phyloP scores from a whole-genome alignment of 1,284 basidiomycete genomes.

The Waitea zeae region DNA sequence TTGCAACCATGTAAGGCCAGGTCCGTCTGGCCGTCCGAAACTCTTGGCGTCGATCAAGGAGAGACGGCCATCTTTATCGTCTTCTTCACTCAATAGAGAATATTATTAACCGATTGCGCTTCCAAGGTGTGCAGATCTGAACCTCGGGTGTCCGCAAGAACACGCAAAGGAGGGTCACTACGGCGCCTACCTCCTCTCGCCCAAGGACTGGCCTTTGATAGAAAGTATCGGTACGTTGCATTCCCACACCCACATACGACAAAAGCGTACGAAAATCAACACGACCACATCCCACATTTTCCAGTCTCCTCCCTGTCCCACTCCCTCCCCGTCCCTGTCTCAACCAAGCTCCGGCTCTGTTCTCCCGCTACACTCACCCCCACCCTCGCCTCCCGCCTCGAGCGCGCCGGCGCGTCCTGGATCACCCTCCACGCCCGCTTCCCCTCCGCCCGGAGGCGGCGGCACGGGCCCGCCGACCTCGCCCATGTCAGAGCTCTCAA shows the following conservation, averaged over 20 bases:
- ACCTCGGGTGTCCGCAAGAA: slow-evolving; percentile 57
- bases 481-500: slow-evolving; percentile 24
- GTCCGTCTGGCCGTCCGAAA: too few relatives aligned
- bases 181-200: slow-evolving; percentile 54
- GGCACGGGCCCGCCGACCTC: slow-evolving; percentile 54
- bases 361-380: slow-evolving; percentile 31
- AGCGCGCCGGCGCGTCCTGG: slow-evolving; percentile 43
- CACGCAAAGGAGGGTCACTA: slow-evolving; percentile 47
- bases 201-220: slow-evolving; percentile 53
- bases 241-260: too few relatives aligned
- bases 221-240: slow-evolving; percentile 32
- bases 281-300: neutral
- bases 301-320: slow-evolving; percentile 40
- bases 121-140: slow-evolving; percentile 24
- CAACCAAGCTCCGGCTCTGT: slow-evolving; percentile 34
- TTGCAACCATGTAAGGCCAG: too few relatives aligned
- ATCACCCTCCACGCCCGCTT: slow-evolving; percentile 57
- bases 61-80: too few relatives aligned
- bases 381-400: slow-evolving; percentile 35
- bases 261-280: neutral
- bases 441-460: slow-evolving; percentile 43
- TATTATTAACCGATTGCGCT: too few relatives aligned
- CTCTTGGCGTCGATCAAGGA: too few relatives aligned
- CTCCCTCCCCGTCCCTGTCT: slow-evolving; percentile 41
- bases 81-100: too few relatives aligned